Percentiles rank a stretch among this genome's conserved stretches.
phyloP scores from a whole-genome alignment of 75 land plant species.

The Pinus taeda region DNA sequence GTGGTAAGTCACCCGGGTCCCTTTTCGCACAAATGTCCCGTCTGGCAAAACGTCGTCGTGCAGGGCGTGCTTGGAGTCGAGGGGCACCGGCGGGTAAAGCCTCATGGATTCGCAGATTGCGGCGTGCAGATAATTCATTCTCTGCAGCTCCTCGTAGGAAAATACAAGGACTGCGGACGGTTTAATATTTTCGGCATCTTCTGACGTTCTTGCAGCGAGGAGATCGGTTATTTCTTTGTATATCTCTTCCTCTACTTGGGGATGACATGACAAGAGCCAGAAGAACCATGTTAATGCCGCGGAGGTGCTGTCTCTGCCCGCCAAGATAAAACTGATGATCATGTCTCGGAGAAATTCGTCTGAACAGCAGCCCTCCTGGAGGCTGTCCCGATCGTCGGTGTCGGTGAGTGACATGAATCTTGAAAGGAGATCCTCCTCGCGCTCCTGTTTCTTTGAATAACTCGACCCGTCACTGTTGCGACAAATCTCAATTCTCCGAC shows the following conservation, averaged over 20 bases:
- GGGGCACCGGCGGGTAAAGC: constrained; percentile 43
- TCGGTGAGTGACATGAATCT: constrained; percentile 16
- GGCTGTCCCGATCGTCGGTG: neutral
- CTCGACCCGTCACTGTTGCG: neutral
- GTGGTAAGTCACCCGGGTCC: constrained; percentile 11
- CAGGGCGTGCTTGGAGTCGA: constrained; percentile 13
- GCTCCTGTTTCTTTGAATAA: neutral
- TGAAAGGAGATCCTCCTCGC: constrained; percentile 22
- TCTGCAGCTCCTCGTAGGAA: too few relatives aligned
- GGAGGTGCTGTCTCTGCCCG: constrained; percentile 51
- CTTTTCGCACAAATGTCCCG: constrained; percentile 19
- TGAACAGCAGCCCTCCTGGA: neutral
- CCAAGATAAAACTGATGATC: constrained; percentile 45
- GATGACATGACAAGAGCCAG: too few relatives aligned
- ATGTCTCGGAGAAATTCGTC: constrained; percentile 38
- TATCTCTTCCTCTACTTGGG: too few relatives aligned
- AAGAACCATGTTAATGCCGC: constrained; percentile 34
- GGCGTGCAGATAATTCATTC: too few relatives aligned
- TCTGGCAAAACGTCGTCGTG: constrained; percentile 35
- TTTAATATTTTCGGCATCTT: too few relatives aligned
- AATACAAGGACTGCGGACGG: too few relatives aligned
- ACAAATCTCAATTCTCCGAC: neutral
- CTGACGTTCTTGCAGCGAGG: too few relatives aligned
- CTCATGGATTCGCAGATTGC: constrained; percentile 40
- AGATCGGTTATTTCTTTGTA: too few relatives aligned